Conservation (phyloP, 2,329 filamentous ascomycete species). For the Phialophora chinensis region DNA sequence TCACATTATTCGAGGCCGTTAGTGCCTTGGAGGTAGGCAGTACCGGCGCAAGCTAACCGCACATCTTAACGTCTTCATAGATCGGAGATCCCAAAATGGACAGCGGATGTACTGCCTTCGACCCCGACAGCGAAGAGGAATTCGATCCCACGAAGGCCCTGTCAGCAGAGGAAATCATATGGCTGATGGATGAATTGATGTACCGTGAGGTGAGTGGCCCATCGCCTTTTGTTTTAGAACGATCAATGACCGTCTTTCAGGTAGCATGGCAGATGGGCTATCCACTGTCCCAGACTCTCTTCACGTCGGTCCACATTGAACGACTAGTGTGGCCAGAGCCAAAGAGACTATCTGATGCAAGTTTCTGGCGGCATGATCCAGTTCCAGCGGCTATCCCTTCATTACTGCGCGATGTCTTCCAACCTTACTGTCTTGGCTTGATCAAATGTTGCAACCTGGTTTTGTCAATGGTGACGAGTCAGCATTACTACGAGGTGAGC, state of each 20-base stretch:
- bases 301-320: slow-evolving; percentile 91
- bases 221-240: not conserved
- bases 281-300: slow-evolving; percentile 89
- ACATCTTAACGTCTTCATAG: slow-evolving; percentile 56
- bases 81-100: slow-evolving; percentile 99
- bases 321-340: slow-evolving; percentile 76
- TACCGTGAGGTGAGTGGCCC: slow-evolving; percentile 73
- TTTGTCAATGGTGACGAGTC: slow-evolving; percentile 75
- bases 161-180: slow-evolving; percentile 79
- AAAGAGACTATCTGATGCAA: slow-evolving; percentile 66
- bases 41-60: not conserved
- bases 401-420: slow-evolving; percentile 63
- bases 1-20: slow-evolving; percentile 93
- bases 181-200: slow-evolving; percentile 91
- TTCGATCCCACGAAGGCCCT: slow-evolving; percentile 75
- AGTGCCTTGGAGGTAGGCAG: slow-evolving; percentile 67
- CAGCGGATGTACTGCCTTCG: slow-evolving; percentile 79
- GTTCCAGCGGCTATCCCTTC: slow-evolving; percentile 52
- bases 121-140: slow-evolving; percentile 80
- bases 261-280: slow-evolving; percentile 98
- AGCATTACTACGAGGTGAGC: slow-evolving; percentile 86
- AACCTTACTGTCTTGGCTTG: slow-evolving; percentile 84
- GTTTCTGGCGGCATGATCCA: slow-evolving; percentile 57
- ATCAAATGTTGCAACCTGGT: slow-evolving; percentile 83
- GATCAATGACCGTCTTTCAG: slow-evolving; percentile 50